Evolutionary conservation across 2,329 filamentous ascomycete genomes (phyloP).

Genomic region (Cladophialophora chaetospira): DNA sequence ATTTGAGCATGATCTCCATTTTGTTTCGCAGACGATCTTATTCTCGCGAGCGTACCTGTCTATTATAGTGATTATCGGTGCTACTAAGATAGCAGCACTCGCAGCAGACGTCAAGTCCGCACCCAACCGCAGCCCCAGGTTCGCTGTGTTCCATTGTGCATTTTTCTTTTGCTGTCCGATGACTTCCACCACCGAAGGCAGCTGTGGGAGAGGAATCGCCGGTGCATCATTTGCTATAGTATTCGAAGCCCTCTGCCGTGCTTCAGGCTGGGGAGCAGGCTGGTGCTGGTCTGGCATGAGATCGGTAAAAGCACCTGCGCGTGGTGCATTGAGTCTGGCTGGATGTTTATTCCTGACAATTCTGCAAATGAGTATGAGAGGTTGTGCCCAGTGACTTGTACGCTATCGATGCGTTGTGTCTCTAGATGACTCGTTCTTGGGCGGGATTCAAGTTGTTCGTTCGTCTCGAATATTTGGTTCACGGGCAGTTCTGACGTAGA

Average conservation of each 20-base stretch:
- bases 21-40: no score
- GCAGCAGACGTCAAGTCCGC: constrained; percentile 70
- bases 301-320: neutral
- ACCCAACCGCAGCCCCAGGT: constrained; percentile 66
- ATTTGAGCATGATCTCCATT: no score
- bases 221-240: neutral
- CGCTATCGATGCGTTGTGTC: neutral
- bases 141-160: constrained; percentile 71
- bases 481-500: neutral
- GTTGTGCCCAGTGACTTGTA: neutral
- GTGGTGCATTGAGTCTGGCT: constrained; percentile 17
- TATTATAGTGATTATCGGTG: constrained; percentile 83
- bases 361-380: neutral
- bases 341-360: neutral
- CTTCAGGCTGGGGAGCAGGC: constrained; percentile 12
- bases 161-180: constrained; percentile 11
- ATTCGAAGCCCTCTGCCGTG: constrained; percentile 9
- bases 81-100: constrained; percentile 72
- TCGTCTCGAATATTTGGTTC: neutral
- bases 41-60: no score
- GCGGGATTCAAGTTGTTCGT: neutral
- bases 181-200: constrained; percentile 10
- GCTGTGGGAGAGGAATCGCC: neutral
- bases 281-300: constrained; percentile 1
- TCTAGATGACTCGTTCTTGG: neutral